A percentile compares a stretch with the other conserved stretches of the same genome.
These are phyloP conservation scores for Skeletonema marinoi DNA, from an alignment of 108 stramenopile genomes.

Conservation along the genomic window DNA sequence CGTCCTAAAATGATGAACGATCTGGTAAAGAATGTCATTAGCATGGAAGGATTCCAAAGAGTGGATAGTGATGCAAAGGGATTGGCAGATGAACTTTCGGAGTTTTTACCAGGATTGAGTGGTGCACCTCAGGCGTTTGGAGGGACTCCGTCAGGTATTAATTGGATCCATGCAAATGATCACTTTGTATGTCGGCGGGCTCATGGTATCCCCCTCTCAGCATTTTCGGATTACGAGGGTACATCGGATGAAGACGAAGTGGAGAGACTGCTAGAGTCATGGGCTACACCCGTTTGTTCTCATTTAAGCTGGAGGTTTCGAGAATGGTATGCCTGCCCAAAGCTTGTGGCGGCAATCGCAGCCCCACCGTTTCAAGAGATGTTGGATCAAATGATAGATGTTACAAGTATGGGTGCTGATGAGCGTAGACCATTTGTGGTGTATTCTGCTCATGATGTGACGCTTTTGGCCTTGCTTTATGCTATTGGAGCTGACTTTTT, in stretches of 20 bases:
- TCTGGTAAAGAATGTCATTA: conserved; percentile 62
- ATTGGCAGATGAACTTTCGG: conserved; percentile 60
- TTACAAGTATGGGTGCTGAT: conserved; percentile 16
- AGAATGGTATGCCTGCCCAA: conserved; percentile 69
- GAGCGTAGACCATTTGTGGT: conserved; percentile 56
- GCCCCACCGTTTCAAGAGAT: conserved; percentile 69
- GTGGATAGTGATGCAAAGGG: conserved; percentile 62
- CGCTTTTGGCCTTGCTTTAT: conserved; percentile 71
- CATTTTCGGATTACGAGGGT: conserved; percentile 61
- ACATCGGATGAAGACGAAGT: conserved; percentile 38
- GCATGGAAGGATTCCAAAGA: conserved; percentile 59
- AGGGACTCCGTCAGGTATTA: conserved; percentile 56
- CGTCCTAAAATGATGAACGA: conserved; percentile 69
- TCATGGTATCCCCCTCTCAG: conserved; percentile 54
- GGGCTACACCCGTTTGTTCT: conserved; percentile 55
- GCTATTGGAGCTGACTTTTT: conserved; percentile 75
- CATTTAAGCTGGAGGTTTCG: conserved; percentile 81
- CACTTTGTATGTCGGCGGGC: conserved; percentile 78
- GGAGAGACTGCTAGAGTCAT: conserved; percentile 44
- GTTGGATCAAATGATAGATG: conserved; percentile 30
- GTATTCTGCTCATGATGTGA: conserved; percentile 83
- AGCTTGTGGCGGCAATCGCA: conserved; percentile 62
- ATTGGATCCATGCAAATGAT: conserved; percentile 82
- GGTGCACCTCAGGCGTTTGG: conserved; percentile 49
- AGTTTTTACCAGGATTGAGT: conserved; percentile 63